Conservation (phyloP, 164 flowering plant species). For the Platanus orientalis region DNA sequence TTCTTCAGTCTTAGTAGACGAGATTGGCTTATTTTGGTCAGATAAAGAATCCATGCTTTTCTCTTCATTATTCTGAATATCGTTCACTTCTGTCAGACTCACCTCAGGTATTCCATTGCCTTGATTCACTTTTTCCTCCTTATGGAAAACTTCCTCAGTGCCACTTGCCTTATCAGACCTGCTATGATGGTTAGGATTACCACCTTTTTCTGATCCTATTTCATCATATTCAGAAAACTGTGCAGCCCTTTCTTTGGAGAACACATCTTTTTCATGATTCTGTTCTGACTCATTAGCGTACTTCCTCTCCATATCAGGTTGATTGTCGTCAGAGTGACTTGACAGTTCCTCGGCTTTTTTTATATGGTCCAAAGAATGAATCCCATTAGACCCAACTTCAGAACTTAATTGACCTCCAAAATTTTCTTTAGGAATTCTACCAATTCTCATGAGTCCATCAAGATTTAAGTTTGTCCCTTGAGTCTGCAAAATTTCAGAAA, state of each 20-base stretch:
- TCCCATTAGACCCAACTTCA: slow-evolving; percentile 25
- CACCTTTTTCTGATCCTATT: slow-evolving; percentile 26
- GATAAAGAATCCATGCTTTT: slow-evolving; percentile 22
- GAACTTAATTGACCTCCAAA: slow-evolving; percentile 21
- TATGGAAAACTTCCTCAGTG: slow-evolving; percentile 23
- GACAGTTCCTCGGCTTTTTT: slow-evolving; percentile 23
- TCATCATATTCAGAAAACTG: slow-evolving; percentile 31
- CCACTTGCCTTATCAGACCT: slow-evolving; percentile 22
- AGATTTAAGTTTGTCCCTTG: slow-evolving; percentile 50
- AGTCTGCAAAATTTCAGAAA: slow-evolving; percentile 54
- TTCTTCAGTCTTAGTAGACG: slow-evolving; percentile 28
- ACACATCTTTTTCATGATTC: slow-evolving; percentile 23
- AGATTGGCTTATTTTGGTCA: slow-evolving; percentile 31
- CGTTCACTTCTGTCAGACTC: slow-evolving; percentile 34
- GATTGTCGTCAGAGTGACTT: slow-evolving; percentile 24
- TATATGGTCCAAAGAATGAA: slow-evolving; percentile 24
- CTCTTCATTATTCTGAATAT: slow-evolving; percentile 32
- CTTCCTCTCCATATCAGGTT: slow-evolving; percentile 25
- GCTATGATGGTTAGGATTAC: slow-evolving; percentile 11
- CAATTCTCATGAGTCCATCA: slow-evolving; percentile 31
- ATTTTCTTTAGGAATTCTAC: slow-evolving; percentile 34
- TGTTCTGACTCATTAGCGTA: slow-evolving; percentile 20
- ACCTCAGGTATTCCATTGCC: slow-evolving; percentile 21
- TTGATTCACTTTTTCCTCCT: slow-evolving; percentile 20
- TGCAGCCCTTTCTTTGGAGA: slow-evolving; percentile 22